phyloP scores from a whole-genome alignment of 352 stramenopile genomes.

The Globisporangium cylindrosporum region DNA sequence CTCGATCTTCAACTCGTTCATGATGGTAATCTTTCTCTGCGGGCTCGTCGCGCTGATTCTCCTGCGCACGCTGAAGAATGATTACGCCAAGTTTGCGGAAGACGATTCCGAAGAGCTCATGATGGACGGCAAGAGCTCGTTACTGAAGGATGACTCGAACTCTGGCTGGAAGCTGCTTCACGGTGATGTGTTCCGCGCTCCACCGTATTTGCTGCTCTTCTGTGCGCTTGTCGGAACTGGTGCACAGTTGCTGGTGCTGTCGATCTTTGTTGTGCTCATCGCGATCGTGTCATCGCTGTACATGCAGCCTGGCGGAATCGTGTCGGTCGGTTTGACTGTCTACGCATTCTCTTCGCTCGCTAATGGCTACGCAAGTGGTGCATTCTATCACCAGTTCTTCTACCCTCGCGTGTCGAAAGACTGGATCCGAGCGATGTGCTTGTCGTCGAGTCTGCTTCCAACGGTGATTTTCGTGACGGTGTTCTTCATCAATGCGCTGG shows the following conservation, averaged over 20 bases:
- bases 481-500: conserved; percentile 88
- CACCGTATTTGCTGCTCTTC: conserved; percentile 92
- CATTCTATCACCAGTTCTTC: conserved; percentile 91
- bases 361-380: conserved; percentile 88
- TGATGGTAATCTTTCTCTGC: conserved; percentile 97
- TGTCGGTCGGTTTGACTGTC: conserved; percentile 93
- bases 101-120: conserved; percentile 86
- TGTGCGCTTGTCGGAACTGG: conserved; percentile 95
- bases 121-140: conserved; percentile 76
- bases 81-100: conserved; percentile 91
- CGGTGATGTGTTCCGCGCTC: conserved; percentile 93
- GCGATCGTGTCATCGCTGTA: conserved; percentile 95
- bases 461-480: conserved; percentile 80
- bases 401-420: conserved; percentile 89
- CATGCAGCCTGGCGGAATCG: conserved; percentile 94
- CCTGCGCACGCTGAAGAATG: conserved; percentile 91
- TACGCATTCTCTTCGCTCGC: conserved; percentile 93
- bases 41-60: conserved; percentile 94
- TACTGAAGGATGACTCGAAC: conserved; percentile 81
- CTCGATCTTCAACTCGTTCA: conserved; percentile 97
- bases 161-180: conserved; percentile 97
- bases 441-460: conserved; percentile 74
- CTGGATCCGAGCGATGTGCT: conserved; percentile 88
- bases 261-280: conserved; percentile 94
- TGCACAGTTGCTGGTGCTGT: conserved; percentile 94